Conservation (phyloP, 2,329 filamentous ascomycete genomes). For the Gnomoniopsis smithogilvyi region DNA sequence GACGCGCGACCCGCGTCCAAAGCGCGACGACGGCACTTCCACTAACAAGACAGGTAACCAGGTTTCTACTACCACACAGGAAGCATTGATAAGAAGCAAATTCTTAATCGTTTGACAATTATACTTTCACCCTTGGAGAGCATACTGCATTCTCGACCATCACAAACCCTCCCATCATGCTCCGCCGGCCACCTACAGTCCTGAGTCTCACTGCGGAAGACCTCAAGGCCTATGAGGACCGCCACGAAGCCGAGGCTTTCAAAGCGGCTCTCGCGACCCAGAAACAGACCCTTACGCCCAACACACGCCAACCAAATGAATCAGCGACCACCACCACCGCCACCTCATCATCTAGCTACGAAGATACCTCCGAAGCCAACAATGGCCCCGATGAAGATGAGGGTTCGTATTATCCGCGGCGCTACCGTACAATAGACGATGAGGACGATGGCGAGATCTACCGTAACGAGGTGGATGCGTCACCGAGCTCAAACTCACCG, state of each 20-base stretch:
- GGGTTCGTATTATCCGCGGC: constrained; percentile 13
- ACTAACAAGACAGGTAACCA: too few species aligned
- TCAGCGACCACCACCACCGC: background rate
- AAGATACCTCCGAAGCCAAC: background rate
- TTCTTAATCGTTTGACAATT: background rate
- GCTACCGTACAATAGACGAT: constrained; percentile 8
- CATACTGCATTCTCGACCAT: background rate
- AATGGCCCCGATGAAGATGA: constrained; percentile 10
- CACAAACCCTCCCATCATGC: constrained; percentile 23
- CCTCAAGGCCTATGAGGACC: constrained; percentile 67
- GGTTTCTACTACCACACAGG: too few species aligned
- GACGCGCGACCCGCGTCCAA: too few species aligned
- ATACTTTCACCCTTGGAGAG: background rate
- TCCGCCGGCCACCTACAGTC: constrained; percentile 59
- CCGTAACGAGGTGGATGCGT: constrained; percentile 16
- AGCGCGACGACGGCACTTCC: too few species aligned
- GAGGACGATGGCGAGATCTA: constrained; percentile 12
- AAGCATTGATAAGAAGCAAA: background rate
- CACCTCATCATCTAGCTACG: constrained; percentile 26
- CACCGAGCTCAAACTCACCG: background rate
- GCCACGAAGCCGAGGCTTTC: constrained; percentile 39
- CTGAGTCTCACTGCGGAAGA: constrained; percentile 68
- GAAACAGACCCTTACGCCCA: background rate
- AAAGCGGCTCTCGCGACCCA: constrained; percentile 6
- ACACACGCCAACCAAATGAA: background rate